These are phyloP conservation scores for Colletotrichum cordylinicola DNA, from an alignment of 2,329 filamentous ascomycete genomes.

Conservation along the genomic window DNA sequence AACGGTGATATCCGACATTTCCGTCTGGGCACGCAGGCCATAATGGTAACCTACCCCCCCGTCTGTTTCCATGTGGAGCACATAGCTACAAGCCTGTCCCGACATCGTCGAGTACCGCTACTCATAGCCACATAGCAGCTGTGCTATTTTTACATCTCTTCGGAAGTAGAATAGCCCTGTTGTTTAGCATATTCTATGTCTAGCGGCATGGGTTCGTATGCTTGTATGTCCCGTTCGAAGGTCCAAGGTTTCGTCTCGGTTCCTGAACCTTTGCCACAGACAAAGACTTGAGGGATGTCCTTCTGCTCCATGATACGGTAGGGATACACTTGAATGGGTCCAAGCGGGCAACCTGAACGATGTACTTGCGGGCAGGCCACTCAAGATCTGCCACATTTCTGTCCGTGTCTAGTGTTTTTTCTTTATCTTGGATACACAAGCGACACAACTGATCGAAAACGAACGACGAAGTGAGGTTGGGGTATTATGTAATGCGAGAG, in stretches of 20 bases:
- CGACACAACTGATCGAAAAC: neutral
- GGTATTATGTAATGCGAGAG: neutral
- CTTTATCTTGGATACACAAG: neutral
- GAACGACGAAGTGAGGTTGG: neutral
- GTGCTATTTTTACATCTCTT: neutral
- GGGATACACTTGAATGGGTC: too few relatives aligned
- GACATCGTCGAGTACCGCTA: neutral
- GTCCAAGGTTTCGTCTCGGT: neutral
- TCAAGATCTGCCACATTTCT: too few relatives aligned
- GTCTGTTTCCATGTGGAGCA: too few relatives aligned
- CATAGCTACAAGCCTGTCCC: too few relatives aligned
- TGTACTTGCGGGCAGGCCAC: too few relatives aligned
- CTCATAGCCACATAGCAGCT: fast-evolving
- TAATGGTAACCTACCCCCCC: too few relatives aligned
- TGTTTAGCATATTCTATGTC: neutral
- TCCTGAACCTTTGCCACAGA: too few relatives aligned
- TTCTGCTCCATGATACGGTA: too few relatives aligned
- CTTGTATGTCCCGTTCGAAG: fast-evolving
- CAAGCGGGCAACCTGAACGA: too few relatives aligned
- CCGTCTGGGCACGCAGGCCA: fast-evolving
- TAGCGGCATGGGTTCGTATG: neutral
- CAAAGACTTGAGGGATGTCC: too few relatives aligned
- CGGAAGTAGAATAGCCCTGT: too few relatives aligned
- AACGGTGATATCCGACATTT: neutral
- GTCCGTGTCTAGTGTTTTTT: neutral